These are phyloP conservation scores for Boletus sp. DNA, from an alignment of 768 basidiomycete species.

Conservation along the genomic window DNA sequence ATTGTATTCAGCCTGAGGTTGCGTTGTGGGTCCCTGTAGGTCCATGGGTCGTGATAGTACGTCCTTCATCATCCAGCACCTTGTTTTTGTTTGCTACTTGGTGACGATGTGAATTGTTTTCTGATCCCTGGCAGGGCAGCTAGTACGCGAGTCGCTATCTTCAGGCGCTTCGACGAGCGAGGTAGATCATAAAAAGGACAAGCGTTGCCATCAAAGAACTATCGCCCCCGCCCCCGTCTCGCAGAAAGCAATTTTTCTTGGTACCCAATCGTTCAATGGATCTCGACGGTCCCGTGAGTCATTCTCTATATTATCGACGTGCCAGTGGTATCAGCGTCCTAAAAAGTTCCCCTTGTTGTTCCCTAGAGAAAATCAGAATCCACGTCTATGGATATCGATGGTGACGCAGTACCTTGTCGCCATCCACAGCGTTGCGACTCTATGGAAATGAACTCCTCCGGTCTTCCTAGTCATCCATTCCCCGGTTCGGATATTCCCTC, in stretches of 20 bases:
- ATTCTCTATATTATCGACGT: background rate
- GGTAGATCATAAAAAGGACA: conserved; percentile 17
- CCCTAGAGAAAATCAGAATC: conserved; percentile 8
- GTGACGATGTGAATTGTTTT: conserved; percentile 13
- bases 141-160: conserved; percentile 1
- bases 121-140: background rate
- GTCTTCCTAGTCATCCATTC: background rate
- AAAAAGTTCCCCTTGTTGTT: background rate
- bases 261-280: conserved; percentile 9
- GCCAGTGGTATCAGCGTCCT: background rate
- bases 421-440: background rate
- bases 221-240: background rate
- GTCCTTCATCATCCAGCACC: background rate
- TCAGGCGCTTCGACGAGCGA: background rate
- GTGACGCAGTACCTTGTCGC: background rate
- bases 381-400: conserved; percentile 13
- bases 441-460: background rate
- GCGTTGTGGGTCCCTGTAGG: conserved; percentile 25
- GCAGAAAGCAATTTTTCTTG: background rate
- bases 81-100: conserved; percentile 16
- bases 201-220: background rate
- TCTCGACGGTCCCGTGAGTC: conserved; percentile 16
- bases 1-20: conserved; percentile 22
- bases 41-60: conserved; percentile 4
- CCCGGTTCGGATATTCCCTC: background rate